Evolutionary conservation across 148 eudicot species (phyloP).

Genomic region (Suaeda aralocaspica): DNA sequence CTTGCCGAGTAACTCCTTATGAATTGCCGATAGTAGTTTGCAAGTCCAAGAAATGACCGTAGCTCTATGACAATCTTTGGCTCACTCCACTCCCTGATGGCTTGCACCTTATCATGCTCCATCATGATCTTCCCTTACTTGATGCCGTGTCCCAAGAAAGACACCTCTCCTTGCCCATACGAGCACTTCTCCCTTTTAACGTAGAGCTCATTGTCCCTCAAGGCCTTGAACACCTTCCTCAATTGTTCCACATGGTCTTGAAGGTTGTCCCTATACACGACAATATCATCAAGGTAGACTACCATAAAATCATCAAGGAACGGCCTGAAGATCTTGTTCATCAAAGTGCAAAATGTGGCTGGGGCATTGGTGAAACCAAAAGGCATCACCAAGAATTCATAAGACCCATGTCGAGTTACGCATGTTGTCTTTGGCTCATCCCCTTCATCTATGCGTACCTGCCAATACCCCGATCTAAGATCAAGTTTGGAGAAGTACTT

Average conservation of each 20-base stretch:
- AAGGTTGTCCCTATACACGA: no score
- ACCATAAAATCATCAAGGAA: no score
- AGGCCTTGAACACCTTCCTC: not conserved
- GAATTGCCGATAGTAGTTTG: no score
- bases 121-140: not conserved
- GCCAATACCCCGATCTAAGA: no score
- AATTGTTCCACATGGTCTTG: not conserved
- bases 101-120: constrained; percentile 9
- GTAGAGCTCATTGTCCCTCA: not conserved
- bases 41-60: not conserved
- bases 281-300: no score
- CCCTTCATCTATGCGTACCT: no score
- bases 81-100: constrained; percentile 1
- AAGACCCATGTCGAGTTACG: no score
- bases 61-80: no score
- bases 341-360: not conserved
- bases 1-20: no score
- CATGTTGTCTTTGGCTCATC: no score
- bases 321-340: not conserved
- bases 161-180: not conserved
- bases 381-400: no score
- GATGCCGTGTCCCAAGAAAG: constrained; percentile 1
- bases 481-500: no score
- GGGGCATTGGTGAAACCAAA: constrained; percentile 1
- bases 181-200: not conserved